Base-by-base conservation (phyloP, 257 asterid species). In the Primulina tabacum region DNA sequence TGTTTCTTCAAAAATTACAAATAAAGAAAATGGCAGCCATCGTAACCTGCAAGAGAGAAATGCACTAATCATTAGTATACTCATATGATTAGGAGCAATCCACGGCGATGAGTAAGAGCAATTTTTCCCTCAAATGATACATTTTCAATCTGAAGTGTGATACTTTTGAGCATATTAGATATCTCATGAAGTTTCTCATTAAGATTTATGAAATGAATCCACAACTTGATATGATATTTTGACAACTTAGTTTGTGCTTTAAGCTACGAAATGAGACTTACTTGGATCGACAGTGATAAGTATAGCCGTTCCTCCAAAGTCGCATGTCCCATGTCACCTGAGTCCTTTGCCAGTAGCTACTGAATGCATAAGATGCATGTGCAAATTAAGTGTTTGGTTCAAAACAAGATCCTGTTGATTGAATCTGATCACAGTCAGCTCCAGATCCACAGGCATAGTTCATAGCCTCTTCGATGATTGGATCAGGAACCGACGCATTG, bases 271-370 rank as follows among this genome's bases (percentile, higher is more conserved):
- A 12, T 18, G 5, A 34, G 16, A 68, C 86, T 82, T 73, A 91
- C 99, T 94, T 62, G 99, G 99, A 85, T 91, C 99, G 4, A 89
- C 89, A 0, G 97, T 84, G 56, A 91, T 97, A 17, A 94, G 90
- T 35, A 94, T 77, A 2, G 99, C 96, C 0, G 96, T 88, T 58
- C 99, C 97, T 33, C 97, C 99, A 30, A 94, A 94, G 66, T 88
- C 97, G 71, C 97, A 94, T 7, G 4, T 95, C 97, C 34, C 99
- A 96, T 0, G 83, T 82, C 32, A 65, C 77, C 80, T 88, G 91
- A 7, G 89, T 88, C 75, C 89, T 82, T 38, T 94, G 99, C 91
- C 91, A 91, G 38, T 87, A 94, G 86, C 97, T 94, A 32, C 91
- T 94, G 72, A 91, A 91, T 0, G 99, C 97, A 47, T 83, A 94